Evolutionary conservation across 495 filamentous ascomycete species (phyloP), one percentile per base, ranked within the genome.

Genomic region (Parmelia sp.): DNA sequence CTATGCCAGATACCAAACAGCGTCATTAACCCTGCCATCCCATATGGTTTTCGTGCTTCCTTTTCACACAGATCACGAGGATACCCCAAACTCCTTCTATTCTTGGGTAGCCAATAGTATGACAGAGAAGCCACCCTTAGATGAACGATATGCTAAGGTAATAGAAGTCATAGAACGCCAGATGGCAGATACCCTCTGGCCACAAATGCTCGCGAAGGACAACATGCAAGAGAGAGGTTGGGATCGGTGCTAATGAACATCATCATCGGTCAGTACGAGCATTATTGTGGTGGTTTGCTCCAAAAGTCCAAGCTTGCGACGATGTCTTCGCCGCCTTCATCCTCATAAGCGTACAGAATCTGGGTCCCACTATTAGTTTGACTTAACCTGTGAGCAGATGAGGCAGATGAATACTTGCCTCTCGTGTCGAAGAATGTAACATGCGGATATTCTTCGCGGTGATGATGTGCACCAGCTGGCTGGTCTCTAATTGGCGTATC

Each of bases 251-350:
- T 33, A 33, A 29, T 58, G 25, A 12, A 47, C 3, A 49, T 7
- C 3, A n/a, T 60, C 21, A 42, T 59, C 17, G 17, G 15, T 9
- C 17, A 33, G 15, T 21, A 33, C 17, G 29, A 33, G 31, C 35
- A 25, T 60, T 60, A 58, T 58, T 59, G 45, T 51, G 51, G 36
- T 36, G 66, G 66, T 65, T 65, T 68, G 66, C 63, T 89, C 94
- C 94, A 98, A 78, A 99, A 99, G 76, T 99, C 95, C 73, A 99
- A 85, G 63, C 90, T 91, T 65, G 91, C 91, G 62, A 99, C 87
- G 53, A 97, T 87, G 73, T 99, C 95, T 71, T 95, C 88, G 51
- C 94, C 92, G 57, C 74, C 75, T 72, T 99, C 95, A 71, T 97
- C 94, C 77, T 97, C 95, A 73, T 97, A 97, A 63, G 95, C 95